These are phyloP conservation scores for Acer saccharum DNA, from an alignment of 345 rosid genomes.

Conservation along the genomic window DNA sequence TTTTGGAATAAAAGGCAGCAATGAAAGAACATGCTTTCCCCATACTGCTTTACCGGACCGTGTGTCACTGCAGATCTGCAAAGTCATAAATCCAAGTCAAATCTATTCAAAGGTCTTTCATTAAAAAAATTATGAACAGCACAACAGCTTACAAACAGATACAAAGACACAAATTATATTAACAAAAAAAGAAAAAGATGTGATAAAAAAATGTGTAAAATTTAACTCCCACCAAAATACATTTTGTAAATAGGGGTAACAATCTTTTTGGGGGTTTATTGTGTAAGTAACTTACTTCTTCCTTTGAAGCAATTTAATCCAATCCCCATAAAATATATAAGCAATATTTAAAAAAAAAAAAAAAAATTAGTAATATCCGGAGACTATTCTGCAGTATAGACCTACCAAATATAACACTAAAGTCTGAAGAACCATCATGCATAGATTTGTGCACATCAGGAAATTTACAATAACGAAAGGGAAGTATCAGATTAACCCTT, in stretches of 20 bases:
- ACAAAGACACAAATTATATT: not conserved
- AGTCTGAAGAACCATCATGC: not conserved
- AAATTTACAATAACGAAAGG: not conserved
- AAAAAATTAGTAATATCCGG: not conserved
- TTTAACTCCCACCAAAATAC: not conserved
- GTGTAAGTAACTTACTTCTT: not conserved
- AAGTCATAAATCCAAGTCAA: constrained; percentile 18
- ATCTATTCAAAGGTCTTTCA: constrained; percentile 11
- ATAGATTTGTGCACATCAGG: not conserved
- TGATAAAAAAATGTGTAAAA: not conserved
- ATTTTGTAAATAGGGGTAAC: not conserved
- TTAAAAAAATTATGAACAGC: not conserved
- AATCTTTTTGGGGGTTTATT: not conserved
- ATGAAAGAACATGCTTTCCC: constrained; percentile 48
- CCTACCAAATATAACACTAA: not conserved
- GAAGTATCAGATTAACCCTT: not conserved
- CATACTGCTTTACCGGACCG: constrained; percentile 41
- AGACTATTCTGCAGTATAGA: not conserved
- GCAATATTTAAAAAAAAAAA: not conserved
- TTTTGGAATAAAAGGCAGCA: constrained; percentile 70
- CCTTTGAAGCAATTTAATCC: not conserved
- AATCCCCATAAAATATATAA: not conserved
- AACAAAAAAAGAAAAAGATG: too few relatives aligned
- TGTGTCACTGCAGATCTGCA: constrained; percentile 49
- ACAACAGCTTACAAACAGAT: constrained; percentile 9